phyloP scores from a whole-genome alignment of 441 rosid genomes.

The Daphne laureola region DNA sequence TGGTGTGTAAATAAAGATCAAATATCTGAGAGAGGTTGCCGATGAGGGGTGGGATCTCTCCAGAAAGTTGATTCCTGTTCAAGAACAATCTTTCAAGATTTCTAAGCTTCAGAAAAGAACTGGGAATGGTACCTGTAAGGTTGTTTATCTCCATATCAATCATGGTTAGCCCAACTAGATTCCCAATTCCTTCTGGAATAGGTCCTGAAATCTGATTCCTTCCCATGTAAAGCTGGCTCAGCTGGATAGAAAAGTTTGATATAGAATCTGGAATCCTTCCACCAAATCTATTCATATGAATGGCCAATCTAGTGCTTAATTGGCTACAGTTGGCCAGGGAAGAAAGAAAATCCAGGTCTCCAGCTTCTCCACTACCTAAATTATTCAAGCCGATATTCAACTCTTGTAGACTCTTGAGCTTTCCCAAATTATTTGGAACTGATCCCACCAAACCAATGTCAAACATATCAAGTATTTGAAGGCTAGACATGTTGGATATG shows the following conservation, averaged over 20 bases:
- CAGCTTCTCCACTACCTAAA: slow-evolving; percentile 5
- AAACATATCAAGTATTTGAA: neutral
- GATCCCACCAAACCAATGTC: neutral
- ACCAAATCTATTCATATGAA: slow-evolving; percentile 6
- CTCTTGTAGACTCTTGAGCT: neutral
- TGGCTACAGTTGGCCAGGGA: slow-evolving; percentile 16
- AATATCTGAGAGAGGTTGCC: slow-evolving; percentile 14
- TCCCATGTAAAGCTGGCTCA: neutral
- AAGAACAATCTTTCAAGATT: neutral
- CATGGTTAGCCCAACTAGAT: neutral
- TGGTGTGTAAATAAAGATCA: slow-evolving; percentile 11
- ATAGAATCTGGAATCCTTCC: slow-evolving; percentile 12
- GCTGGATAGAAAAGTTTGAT: slow-evolving; percentile 14
- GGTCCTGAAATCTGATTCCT: slow-evolving; percentile 4
- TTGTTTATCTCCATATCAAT: neutral
- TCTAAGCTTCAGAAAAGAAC: slow-evolving; percentile 7
- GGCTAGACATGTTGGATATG: slow-evolving; percentile 5
- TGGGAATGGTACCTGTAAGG: slow-evolving; percentile 14
- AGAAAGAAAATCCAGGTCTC: slow-evolving; percentile 10
- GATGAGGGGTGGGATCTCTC: slow-evolving; percentile 6
- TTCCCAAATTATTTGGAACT: slow-evolving; percentile 5
- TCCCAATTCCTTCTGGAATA: slow-evolving; percentile 12
- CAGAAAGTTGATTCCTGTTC: slow-evolving; percentile 6
- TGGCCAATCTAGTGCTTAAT: neutral
- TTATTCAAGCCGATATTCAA: neutral